Percentiles rank a stretch among this genome's conserved stretches.
phyloP scores from a whole-genome alignment of 768 basidiomycete genomes.

The Russula vinacea region DNA sequence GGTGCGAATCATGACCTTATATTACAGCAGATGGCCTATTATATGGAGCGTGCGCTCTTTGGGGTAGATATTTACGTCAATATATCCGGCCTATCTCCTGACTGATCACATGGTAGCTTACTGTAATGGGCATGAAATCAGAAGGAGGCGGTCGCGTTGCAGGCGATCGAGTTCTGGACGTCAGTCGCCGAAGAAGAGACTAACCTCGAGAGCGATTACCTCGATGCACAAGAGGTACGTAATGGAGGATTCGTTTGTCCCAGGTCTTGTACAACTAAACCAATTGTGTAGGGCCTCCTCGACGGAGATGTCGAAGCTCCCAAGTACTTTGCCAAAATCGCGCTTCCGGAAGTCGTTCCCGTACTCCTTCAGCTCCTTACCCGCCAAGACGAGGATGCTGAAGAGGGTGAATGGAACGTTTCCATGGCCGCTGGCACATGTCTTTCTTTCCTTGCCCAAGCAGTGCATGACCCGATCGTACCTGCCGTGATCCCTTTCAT shows the following conservation, averaged over 20 bases:
- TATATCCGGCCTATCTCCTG: constrained; percentile 1
- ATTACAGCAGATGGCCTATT: constrained; percentile 98
- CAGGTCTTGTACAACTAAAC: constrained; percentile 20
- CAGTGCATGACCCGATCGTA: constrained; percentile 88
- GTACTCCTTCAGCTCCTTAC: constrained; percentile 86
- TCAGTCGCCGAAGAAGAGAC: constrained; percentile 98
- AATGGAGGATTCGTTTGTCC: background rate
- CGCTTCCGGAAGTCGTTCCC: constrained; percentile 90
- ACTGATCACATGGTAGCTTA: constrained; percentile 54
- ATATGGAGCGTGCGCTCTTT: constrained; percentile 99
- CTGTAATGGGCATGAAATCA: constrained; percentile 97
- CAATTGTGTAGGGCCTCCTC: constrained; percentile 64
- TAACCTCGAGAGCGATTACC: constrained; percentile 58
- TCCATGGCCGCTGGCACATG: constrained; percentile 97
- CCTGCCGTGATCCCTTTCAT: constrained; percentile 96
- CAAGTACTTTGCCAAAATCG: constrained; percentile 89
- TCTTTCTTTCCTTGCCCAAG: constrained; percentile 81
- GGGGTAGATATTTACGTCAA: constrained; percentile 58
- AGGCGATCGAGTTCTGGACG: constrained; percentile 99
- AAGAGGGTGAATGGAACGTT: constrained; percentile 98
- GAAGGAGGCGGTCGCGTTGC: constrained; percentile 80
- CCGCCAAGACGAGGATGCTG: constrained; percentile 93
- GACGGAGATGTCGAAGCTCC: constrained; percentile 84
- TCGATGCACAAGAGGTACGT: constrained; percentile 86
- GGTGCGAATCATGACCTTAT: constrained; percentile 94